Evolutionary conservation across 2,329 filamentous ascomycete genomes (phyloP), one percentile per base, ranked within the genome.

Genomic region (Onygenales sp.): DNA sequence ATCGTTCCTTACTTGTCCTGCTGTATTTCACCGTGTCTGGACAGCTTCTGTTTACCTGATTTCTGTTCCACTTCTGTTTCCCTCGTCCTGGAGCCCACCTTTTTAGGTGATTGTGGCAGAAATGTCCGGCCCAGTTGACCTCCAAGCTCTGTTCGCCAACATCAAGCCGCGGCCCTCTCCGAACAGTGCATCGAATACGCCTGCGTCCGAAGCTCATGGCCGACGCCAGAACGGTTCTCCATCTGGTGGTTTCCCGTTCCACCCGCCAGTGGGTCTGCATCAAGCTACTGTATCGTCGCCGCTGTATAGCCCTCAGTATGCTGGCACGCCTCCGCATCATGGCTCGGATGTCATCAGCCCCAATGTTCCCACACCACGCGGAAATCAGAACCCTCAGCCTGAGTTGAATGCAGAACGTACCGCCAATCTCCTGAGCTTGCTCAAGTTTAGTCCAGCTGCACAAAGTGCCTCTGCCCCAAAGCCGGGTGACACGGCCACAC

Each of bases 351-450:
- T 83, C 60, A 74, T 83, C 65, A 83, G 80, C 63, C 80, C 81
- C 8, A 78, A 75, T 57, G 66, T 70, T 56, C 58, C 71, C 49
- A 75, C 77, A 54, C 69, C 70, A 36, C 67, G 67, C 46, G 68
- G 70, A 60, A 65, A 72, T 62, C 56, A 72, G 71, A 67, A 71
- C 67, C 58, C 69, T 67, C 55, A 68, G 61, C 63, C 66, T 60
- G 60, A 65, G 21, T 59, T 63, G 44, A 75, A 72, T 55, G 66
- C 70, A 49, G 75, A 76, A 54, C 75, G 77, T 56, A 78, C 79
- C 13, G 75, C 76, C 57, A 81, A 79, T 61, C 67, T 87, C 59
- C 74, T 87, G 55, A 85, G 80, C 62, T 68, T 87, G 56, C 74
- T 87, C 58, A 83, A 83, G 67, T 85, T 84, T 69, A 83, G 78